These are phyloP conservation scores for Rhizophagus sp. DNA, from an alignment of 192 early-diverging fungal genomes.

Conservation along the genomic window DNA sequence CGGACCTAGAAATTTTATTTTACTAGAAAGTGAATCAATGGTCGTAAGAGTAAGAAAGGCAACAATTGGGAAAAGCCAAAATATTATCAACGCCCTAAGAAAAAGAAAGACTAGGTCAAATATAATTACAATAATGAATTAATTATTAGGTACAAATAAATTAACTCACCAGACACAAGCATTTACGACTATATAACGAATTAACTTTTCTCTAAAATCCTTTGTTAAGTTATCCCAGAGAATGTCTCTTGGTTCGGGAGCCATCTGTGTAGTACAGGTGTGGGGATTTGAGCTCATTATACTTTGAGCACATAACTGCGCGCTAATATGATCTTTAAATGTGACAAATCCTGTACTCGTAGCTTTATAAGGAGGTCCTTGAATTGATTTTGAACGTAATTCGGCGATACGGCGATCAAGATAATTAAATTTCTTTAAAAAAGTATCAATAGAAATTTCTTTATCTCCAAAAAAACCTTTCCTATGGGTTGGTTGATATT, in stretches of 20 bases:
- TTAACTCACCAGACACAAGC: slow-evolving; percentile 48
- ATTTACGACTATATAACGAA: slow-evolving; percentile 47
- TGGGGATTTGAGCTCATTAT: slow-evolving; percentile 54
- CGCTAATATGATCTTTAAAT: slow-evolving; percentile 56
- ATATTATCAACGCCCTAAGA: slow-evolving; percentile 56
- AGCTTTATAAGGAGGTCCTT: slow-evolving; percentile 44
- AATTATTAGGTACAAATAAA: slow-evolving; percentile 8
- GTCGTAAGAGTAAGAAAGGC: slow-evolving; percentile 59
- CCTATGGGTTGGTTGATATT: slow-evolving; percentile 39
- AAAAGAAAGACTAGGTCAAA: neutral
- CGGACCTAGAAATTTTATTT: slow-evolving; percentile 47
- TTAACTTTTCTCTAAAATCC: slow-evolving; percentile 43
- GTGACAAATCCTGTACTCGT: slow-evolving; percentile 63
- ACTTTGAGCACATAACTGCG: slow-evolving; percentile 56
- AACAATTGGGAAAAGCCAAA: slow-evolving; percentile 66
- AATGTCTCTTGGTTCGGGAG: slow-evolving; percentile 66
- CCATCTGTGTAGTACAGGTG: slow-evolving; percentile 49
- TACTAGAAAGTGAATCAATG: slow-evolving; percentile 47
- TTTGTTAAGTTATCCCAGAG: slow-evolving; percentile 56
- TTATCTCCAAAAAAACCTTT: slow-evolving; percentile 33
- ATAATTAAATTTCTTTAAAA: slow-evolving; percentile 44
- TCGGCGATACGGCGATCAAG: slow-evolving; percentile 43
- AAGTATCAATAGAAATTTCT: slow-evolving; percentile 39
- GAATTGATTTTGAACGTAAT: slow-evolving; percentile 41
- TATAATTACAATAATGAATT: neutral